Base-by-base conservation (phyloP, 352 stramenopile species). In the Phytopythium kandeliae region DNA sequence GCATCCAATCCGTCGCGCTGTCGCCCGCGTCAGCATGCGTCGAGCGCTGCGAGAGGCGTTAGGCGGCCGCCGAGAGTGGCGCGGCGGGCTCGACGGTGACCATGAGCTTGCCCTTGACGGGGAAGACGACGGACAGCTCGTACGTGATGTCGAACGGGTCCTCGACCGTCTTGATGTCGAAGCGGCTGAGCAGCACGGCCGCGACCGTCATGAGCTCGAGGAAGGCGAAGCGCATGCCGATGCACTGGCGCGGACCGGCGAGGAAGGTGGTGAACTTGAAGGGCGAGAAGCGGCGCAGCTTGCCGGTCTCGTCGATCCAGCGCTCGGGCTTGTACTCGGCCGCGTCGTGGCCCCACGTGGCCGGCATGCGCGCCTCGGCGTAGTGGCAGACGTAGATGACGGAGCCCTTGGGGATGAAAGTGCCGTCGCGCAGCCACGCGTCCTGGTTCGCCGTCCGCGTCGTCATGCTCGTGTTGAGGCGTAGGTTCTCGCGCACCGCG, bases 181-280 rank as follows among this genome's bases (percentile, higher is more conserved):
- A 86, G 25, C 55, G 53, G 26, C 58, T 74, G 15, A 79, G 41
- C 30, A 86, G 55, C 38, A 60, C 48, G 3, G 71, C 71, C 22
- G 74, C 54, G 31, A 65, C 58, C 35, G 74, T 76, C 50, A 75
- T 78, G 49, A 86, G 65, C 57, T 86, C 69, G 15, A 83, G 50
- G 33, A 81, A 38, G 9, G 71, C 74, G 54, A 86, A 77, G 21
- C 60, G 54, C 69, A 80, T 78, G 21, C 76, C 80, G 22, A 89
- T 61, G 53, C 76, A 92, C 47, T 66, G 67, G 7, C 71, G 74
- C 11, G 67, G 70, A 0, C 78, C 80, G 9, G 59, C 71, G 6
- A 81, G 48, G 55, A 92, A 89, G n/a, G 60, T 64, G 1, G 69
- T 55, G 44, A 74, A 82, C 50, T 78, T 66, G 57, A 73, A 77